Percentiles rank a stretch among this genome's conserved stretches.
phyloP scores from a whole-genome alignment of 2,329 filamentous ascomycete species.

The Verticillium klebahnii region DNA sequence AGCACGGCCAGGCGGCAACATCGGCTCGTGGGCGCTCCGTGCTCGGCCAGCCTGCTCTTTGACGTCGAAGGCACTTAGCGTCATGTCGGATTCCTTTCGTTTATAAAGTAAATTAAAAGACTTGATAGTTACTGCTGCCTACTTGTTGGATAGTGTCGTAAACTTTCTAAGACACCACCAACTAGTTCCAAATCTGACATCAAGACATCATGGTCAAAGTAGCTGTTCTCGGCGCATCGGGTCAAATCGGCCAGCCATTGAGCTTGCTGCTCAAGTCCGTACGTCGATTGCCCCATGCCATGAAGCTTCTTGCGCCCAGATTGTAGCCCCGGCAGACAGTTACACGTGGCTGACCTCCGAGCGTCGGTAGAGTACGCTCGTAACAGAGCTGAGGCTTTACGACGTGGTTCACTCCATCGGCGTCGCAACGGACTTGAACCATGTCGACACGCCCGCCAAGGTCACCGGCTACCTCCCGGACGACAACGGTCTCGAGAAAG shows the following conservation, averaged over 20 bases:
- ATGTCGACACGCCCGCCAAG: slow-evolving; percentile 75
- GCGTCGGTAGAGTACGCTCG: background rate
- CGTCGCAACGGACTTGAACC: slow-evolving; percentile 73
- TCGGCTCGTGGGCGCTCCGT: too few species aligned
- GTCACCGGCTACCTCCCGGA: slow-evolving; percentile 66
- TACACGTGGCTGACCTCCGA: background rate
- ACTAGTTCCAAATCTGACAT: too few species aligned
- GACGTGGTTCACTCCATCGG: slow-evolving; percentile 30
- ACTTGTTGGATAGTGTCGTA: too few species aligned
- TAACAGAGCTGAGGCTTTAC: slow-evolving; percentile 11
- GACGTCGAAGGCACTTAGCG: too few species aligned
- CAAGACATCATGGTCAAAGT: slow-evolving; percentile 1
- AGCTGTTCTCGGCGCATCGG: slow-evolving; percentile 4
- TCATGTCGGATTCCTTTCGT: too few species aligned
- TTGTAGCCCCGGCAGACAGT: too few species aligned
- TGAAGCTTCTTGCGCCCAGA: too few species aligned
- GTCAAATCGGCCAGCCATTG: slow-evolving; percentile 6
- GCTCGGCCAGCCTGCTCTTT: too few species aligned
- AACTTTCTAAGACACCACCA: too few species aligned
- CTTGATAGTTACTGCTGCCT: too few species aligned
- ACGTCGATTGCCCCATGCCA: background rate
- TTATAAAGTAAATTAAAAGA: too few species aligned
- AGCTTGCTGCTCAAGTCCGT: slow-evolving; percentile 8
- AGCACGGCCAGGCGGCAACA: too few species aligned
- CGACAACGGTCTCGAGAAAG: slow-evolving; percentile 56